Percentiles rank a stretch among this genome's conserved stretches.
Conservation (phyloP, 345 rosid species). For the Geranium rotundifolium region DNA sequence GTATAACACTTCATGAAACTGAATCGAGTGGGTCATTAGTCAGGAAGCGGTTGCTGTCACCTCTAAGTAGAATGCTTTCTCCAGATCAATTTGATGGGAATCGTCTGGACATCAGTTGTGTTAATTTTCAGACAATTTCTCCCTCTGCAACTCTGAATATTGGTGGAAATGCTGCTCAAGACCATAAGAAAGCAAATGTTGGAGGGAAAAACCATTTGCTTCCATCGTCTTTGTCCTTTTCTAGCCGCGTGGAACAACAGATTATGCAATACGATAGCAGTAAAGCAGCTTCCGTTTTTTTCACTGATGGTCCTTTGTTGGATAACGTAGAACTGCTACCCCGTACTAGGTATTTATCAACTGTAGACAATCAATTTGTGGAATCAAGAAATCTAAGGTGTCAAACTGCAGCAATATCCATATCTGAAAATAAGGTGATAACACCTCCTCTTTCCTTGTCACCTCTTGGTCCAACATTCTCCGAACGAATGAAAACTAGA, state of each 20-base stretch:
- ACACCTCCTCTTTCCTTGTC: slow-evolving; percentile 61
- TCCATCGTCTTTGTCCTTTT: slow-evolving; percentile 25
- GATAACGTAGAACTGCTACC: slow-evolving; percentile 22
- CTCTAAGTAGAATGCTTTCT: slow-evolving; percentile 45
- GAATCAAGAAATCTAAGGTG: slow-evolving; percentile 27
- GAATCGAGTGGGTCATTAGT: slow-evolving; percentile 49
- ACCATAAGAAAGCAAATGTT: slow-evolving; percentile 48
- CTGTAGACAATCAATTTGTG: slow-evolving; percentile 27
- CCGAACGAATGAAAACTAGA: slow-evolving; percentile 36
- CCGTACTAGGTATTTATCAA: slow-evolving; percentile 17
- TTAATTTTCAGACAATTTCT: slow-evolving; percentile 29
- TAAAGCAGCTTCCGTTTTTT: slow-evolving; percentile 28
- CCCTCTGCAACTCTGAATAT: slow-evolving; percentile 16
- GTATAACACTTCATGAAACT: slow-evolving; percentile 26
- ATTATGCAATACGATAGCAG: slow-evolving; percentile 18
- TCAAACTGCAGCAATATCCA: slow-evolving; percentile 32
- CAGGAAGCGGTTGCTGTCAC: slow-evolving; percentile 65
- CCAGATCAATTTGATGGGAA: slow-evolving; percentile 46
- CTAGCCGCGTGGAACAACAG: slow-evolving; percentile 38
- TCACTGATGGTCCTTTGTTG: slow-evolving; percentile 71
- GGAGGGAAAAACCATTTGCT: slow-evolving; percentile 25
- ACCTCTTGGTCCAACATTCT: slow-evolving; percentile 76
- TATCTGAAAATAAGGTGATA: slow-evolving; percentile 22
- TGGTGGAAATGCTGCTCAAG: slow-evolving; percentile 30
- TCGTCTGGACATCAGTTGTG: slow-evolving; percentile 40